phyloP scores from a whole-genome alignment of 345 rosid species.

The rapeseed (Brassica napus) region DNA sequence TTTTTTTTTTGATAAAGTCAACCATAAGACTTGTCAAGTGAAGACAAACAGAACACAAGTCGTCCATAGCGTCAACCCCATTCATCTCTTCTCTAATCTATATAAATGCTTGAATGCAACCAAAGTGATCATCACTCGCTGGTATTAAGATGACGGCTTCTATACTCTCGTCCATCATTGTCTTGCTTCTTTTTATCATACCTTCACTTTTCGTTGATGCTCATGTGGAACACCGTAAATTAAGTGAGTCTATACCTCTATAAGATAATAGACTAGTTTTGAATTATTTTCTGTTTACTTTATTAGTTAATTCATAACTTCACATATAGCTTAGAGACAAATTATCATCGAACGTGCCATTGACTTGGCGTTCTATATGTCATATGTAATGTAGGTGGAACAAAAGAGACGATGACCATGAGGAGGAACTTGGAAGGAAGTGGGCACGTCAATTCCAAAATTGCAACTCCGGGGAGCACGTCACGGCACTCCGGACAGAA shows the following conservation, averaged over 20 bases:
- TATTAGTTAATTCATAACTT: background rate
- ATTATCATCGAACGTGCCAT: background rate
- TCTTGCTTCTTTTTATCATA: slow-evolving; percentile 2
- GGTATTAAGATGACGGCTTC: background rate
- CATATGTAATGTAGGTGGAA: slow-evolving; percentile 7
- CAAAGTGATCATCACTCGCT: background rate
- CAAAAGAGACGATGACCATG: background rate
- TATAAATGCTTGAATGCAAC: background rate
- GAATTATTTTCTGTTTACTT: background rate
- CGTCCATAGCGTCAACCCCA: no score
- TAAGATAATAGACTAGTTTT: background rate
- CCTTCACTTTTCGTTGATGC: slow-evolving; percentile 3
- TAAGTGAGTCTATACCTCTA: slow-evolving; percentile 1
- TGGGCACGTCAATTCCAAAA: background rate
- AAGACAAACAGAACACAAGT: no score
- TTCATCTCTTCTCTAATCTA: background rate
- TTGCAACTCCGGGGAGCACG: background rate
- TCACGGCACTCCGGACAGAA: background rate
- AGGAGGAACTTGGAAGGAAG: slow-evolving; percentile 14
- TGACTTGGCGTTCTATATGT: background rate
- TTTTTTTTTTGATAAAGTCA: no score
- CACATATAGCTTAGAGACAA: background rate
- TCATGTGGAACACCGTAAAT: slow-evolving; percentile 15
- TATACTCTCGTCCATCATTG: slow-evolving; percentile 10
- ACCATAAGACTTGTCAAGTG: no score